Evolutionary conservation across 768 basidiomycete species (phyloP), one percentile per base, ranked within the genome.

Genomic region (Chalciporus piperatus): DNA sequence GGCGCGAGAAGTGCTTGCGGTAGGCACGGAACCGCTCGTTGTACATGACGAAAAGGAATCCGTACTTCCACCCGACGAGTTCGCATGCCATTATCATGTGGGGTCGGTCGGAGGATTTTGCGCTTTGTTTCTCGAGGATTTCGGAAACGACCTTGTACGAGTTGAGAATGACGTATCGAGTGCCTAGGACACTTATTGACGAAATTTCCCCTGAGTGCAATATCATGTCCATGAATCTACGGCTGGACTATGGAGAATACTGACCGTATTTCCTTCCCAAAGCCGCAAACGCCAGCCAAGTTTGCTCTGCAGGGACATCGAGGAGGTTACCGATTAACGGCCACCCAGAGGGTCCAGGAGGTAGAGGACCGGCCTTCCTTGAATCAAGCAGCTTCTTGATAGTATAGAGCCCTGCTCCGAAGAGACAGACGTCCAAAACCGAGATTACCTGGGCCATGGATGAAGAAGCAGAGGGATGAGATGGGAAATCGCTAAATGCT

Each of bases 211-310:
- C 64, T 67, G 19, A 6, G 10, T 45, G 74, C 48, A 50, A 27
- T 40, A 9, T 30, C 1, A 7, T 48, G 17, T 49, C 14, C 6
- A 32, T 4, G 22, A 9, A 56, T 16, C 20, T 22, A n/a, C 22
- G 49, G 38, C n/a, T 13, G 28, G 16, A 42, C n/a, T 11, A 23
- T 16, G 16, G 2, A 5, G 35, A 35, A 37, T 12, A 57, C 71
- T 25, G 54, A 75, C 83, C 83, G 56, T 76, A 84, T 62, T 66
- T 67, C 54, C 78, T 73, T 3, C 79, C 74, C 76, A 83, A 77
- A 17, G 72, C 68, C 16, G 78, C 70, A 56, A 81, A 83, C 0
- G 72, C 77, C 17, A 77, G 50, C 81, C 81, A 83, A 51, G 74
- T 74, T 55, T 74, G 68, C 30, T 73, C 71, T 13, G 64, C 60